These are phyloP conservation scores for Hondaea fermentalgiana DNA, from an alignment of 108 stramenopile genomes.

Conservation along the genomic window DNA sequence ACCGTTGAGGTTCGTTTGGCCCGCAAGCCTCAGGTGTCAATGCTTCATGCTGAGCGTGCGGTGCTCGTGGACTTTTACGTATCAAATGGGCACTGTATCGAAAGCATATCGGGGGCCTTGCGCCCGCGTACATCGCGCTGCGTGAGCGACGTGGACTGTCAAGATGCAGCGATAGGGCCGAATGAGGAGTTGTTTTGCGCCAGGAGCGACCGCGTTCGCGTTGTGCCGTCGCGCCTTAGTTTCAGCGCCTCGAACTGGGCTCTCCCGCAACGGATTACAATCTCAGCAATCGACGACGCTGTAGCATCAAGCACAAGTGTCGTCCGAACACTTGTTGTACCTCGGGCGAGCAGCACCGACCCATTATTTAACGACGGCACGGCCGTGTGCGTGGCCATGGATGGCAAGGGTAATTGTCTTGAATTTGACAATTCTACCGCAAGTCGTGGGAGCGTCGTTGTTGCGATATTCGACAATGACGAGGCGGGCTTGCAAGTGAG, in stretches of 20 bases:
- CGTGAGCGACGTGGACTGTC: background rate
- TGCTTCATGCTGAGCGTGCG: background rate
- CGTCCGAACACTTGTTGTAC: background rate
- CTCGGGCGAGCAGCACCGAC: background rate
- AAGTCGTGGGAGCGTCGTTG: background rate
- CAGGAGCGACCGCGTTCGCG: background rate
- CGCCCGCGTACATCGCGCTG: background rate
- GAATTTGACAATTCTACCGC: background rate
- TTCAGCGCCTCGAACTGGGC: background rate
- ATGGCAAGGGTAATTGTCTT: background rate
- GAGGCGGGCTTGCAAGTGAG: background rate
- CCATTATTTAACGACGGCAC: background rate
- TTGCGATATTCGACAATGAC: background rate
- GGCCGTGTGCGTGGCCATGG: background rate
- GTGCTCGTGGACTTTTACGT: background rate
- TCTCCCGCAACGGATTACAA: background rate
- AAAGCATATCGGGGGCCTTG: background rate
- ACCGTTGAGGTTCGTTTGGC: background rate
- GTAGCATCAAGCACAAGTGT: background rate
- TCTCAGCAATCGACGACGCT: background rate
- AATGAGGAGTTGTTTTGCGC: background rate
- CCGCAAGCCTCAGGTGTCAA: background rate
- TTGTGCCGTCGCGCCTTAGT: background rate
- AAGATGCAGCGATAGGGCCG: background rate
- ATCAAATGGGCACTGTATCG: background rate